Conservation (phyloP, 805 yeast species). For the Kluyveromyces starmeri region DNA sequence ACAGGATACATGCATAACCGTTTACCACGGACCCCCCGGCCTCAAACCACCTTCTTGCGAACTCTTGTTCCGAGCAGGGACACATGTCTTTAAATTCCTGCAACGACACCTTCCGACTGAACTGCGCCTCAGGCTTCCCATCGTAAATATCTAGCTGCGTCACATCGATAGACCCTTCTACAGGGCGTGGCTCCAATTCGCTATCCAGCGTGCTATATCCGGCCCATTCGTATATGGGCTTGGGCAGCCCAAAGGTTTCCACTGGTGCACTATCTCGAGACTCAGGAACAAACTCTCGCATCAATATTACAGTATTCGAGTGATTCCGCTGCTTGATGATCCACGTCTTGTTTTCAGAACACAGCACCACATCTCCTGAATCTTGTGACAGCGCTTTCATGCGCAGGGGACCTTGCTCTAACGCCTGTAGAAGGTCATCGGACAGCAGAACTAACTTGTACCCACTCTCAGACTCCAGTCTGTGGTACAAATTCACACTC, state of each 20-base stretch:
- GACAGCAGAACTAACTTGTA: slow-evolving; percentile 47
- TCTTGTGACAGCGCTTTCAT: slow-evolving; percentile 26
- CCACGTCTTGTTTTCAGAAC: slow-evolving; percentile 53
- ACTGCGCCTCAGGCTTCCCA: slow-evolving; percentile 22
- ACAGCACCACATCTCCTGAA: slow-evolving; percentile 45
- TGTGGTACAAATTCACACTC: slow-evolving; percentile 16
- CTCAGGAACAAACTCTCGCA: slow-evolving; percentile 24
- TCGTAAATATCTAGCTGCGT: slow-evolving; percentile 31
- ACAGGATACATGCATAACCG: slow-evolving; percentile 34
- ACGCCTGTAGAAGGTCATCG: slow-evolving; percentile 36
- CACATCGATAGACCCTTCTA: slow-evolving; percentile 28
- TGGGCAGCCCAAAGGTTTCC: slow-evolving; percentile 28
- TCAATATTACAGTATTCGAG: slow-evolving; percentile 68
- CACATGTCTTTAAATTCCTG: slow-evolving; percentile 34
- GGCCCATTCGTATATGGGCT: slow-evolving; percentile 27
- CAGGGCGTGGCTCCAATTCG: slow-evolving; percentile 32
- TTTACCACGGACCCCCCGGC: slow-evolving; percentile 48
- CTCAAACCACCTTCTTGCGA: slow-evolving; percentile 41
- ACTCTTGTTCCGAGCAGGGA: slow-evolving; percentile 49
- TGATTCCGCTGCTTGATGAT: slow-evolving; percentile 71
- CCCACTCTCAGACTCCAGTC: slow-evolving; percentile 20
- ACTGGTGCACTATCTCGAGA: too few relatives aligned
- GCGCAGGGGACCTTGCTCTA: slow-evolving; percentile 16
- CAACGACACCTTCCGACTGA: slow-evolving; percentile 17
- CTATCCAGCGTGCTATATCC: slow-evolving; percentile 22